Evolutionary conservation across 306 rosid genomes (phyloP), one percentile per base, ranked within the genome.

Genomic region (Cotoneaster glaucophyllus): DNA sequence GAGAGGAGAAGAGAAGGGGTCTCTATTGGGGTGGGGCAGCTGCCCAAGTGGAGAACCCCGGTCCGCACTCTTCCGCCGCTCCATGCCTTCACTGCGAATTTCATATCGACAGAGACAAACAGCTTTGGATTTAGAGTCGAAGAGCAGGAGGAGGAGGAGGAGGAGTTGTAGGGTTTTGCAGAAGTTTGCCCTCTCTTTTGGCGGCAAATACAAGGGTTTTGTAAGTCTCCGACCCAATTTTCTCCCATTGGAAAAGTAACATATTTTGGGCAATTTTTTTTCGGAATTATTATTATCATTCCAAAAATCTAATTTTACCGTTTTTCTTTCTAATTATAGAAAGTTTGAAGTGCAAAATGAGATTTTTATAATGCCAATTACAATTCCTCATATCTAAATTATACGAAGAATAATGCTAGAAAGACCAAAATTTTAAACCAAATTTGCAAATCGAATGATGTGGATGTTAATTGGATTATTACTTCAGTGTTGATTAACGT

Each of bases 1-100:
- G 97, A 86, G 58, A 92, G 78, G 48, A 92, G 96, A 72, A 95
- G 91, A 25, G 89, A 86, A 12, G 98, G 98, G 1, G 97, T 95
- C 62, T 90, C 90, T 22, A 92, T 85, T 21, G 84, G 79, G 75
- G 56, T 39, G 0, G 88, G 78, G 81, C 84, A 86, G 87, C 72
- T 82, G 28, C 92, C 93, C 12, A 85, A 76, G 19, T 86, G 90
- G 18, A 95, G 57, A 14, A 81, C 75, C 13, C 98, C 98, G 18
- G 87, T 76, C 39, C 97, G 84, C 8, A 89, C 97, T 61, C 71
- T 83, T 70, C 97, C 89, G 24, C 80, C 77, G 87, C 90, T 78
- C 93, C 86, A 87, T 58, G 95, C 84, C 82, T 85, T 87, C 73
- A 90, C 93, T 22, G 77, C 58, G 73, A 90, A 85, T 79, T 92